Evolutionary conservation across 306 rosid genomes (phyloP).

Genomic region (Glycine latifolia): DNA sequence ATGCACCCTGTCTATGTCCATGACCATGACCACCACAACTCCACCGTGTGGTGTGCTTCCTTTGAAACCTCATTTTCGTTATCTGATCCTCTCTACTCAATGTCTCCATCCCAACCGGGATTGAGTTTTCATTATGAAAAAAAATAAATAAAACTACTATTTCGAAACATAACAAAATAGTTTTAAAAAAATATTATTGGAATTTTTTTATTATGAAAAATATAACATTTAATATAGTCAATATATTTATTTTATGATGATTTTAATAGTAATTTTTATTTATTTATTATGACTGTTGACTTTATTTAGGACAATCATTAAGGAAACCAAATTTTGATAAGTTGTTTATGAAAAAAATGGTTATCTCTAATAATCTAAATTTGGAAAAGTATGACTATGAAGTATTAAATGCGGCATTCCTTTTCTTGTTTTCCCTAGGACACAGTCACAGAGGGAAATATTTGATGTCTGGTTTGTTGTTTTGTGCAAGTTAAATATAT

Average conservation of each 20-base stretch:
- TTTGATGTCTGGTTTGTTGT: constrained; percentile 32
- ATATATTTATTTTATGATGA: neutral
- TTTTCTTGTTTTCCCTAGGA: constrained; percentile 19
- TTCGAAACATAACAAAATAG: neutral
- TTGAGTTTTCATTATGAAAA: neutral
- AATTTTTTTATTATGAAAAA: neutral
- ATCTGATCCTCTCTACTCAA: constrained; percentile 45
- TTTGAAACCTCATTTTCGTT: constrained; percentile 51
- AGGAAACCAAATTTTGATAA: neutral
- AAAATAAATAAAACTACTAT: too few relatives aligned
- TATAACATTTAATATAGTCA: neutral
- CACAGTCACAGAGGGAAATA: neutral
- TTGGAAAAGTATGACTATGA: constrained; percentile 13
- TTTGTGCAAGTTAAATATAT: constrained; percentile 15
- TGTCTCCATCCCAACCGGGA: constrained; percentile 20
- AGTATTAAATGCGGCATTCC: neutral
- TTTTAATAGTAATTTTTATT: neutral
- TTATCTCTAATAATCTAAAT: neutral
- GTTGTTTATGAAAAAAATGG: neutral
- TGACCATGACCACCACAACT: neutral
- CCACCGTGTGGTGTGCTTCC: constrained; percentile 8
- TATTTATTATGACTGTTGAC: neutral
- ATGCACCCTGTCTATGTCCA: neutral
- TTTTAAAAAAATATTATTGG: neutral
- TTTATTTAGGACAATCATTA: neutral